Conservation (phyloP, 805 yeast genomes). For the Metschnikowia continentalis region DNA sequence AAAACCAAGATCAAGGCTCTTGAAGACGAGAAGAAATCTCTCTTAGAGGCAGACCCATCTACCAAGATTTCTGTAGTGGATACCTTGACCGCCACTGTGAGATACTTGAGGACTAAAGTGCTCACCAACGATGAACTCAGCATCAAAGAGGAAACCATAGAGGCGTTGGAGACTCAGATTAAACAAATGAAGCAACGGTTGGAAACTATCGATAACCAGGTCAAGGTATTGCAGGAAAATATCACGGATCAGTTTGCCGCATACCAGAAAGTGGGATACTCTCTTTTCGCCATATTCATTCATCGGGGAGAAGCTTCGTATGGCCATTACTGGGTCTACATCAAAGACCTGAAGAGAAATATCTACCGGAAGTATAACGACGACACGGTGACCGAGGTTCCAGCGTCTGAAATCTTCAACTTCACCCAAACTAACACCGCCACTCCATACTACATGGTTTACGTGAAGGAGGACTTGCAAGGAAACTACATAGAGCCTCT, state of each 20-base stretch:
- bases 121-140: conserved; percentile 29
- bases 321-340: conserved; percentile 97
- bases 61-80: conserved; percentile 36
- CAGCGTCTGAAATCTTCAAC: conserved; percentile 60
- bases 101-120: conserved; percentile 47
- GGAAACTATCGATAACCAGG: conserved; percentile 34
- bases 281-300: conserved; percentile 85
- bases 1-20: conserved; percentile 48
- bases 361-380: conserved; percentile 90
- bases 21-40: conserved; percentile 37
- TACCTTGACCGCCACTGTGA: conserved; percentile 49
- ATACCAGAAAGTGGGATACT: conserved; percentile 65
- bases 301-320: conserved; percentile 95
- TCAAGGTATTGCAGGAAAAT: conserved; percentile 42
- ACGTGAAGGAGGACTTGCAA: conserved; percentile 60
- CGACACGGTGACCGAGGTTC: conserved; percentile 85
- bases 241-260: conserved; percentile 59
- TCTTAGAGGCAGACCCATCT: conserved; percentile 40
- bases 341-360: conserved; percentile 63
- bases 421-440: conserved; percentile 71
- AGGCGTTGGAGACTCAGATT: conserved; percentile 45
- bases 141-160: conserved; percentile 46
- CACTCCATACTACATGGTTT: conserved; percentile 90
- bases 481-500: conserved; percentile 59
- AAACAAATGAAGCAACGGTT: conserved; percentile 45